Percentiles rank a stretch among this genome's conserved stretches.
Evolutionary conservation across 257 asterid species (phyloP).

Genomic region (Rehmannia glutinosa): DNA sequence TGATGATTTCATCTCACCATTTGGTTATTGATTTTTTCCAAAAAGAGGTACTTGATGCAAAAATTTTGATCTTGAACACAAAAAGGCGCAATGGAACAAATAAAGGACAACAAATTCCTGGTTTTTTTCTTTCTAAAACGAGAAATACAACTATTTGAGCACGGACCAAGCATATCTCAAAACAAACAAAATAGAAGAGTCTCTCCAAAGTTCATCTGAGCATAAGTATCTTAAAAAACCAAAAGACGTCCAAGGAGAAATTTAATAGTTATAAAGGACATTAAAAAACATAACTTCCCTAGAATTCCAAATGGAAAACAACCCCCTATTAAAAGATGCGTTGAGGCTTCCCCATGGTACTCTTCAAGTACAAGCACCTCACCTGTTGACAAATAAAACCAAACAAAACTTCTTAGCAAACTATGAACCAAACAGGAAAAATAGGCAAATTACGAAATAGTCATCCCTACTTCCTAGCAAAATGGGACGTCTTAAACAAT

Average conservation of each 20-base stretch:
- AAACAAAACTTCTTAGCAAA: not conserved
- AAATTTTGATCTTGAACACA: too few relatives aligned
- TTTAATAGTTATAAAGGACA: not conserved
- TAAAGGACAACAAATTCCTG: not conserved
- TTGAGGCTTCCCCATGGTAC: constrained; percentile 51
- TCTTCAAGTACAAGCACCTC: constrained; percentile 52
- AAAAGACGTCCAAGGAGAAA: not conserved
- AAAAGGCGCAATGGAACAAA: not conserved
- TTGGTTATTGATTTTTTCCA: too few relatives aligned
- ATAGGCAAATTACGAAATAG: not conserved
- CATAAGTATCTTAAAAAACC: not conserved
- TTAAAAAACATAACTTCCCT: not conserved
- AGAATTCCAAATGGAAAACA: not conserved
- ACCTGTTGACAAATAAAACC: constrained; percentile 26
- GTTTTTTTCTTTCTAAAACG: not conserved
- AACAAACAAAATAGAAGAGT: constrained; percentile 8
- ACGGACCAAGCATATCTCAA: not conserved
- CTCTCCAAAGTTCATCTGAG: not conserved
- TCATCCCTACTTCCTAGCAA: too few relatives aligned
- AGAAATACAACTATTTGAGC: not conserved
- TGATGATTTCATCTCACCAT: too few relatives aligned
- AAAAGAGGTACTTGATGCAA: too few relatives aligned
- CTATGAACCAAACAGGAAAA: not conserved
- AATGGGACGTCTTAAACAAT: too few relatives aligned
- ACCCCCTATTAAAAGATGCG: constrained; percentile 34